Evolutionary conservation across 2,329 filamentous ascomycete species (phyloP).

Genomic region (Magnaporthiopsis incrustans): DNA sequence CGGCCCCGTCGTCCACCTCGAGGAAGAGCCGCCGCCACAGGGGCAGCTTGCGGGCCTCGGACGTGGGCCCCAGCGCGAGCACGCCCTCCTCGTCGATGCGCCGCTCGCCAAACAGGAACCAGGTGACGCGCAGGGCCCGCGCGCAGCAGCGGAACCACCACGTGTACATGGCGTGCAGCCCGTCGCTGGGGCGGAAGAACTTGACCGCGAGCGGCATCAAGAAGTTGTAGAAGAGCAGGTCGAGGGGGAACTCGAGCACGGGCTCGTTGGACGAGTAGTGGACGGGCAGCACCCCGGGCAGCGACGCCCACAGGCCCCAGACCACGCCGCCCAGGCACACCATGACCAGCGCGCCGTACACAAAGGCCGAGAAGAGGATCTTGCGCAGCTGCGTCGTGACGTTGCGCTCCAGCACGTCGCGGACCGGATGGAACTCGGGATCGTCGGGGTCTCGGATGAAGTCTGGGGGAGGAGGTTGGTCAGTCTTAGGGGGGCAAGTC

Average conservation of each 20-base stretch:
- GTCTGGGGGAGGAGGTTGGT: slow-evolving; percentile 38
- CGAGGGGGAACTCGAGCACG: slow-evolving; percentile 87
- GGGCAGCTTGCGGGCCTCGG: slow-evolving; percentile 23
- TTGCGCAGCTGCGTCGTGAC: slow-evolving; percentile 90
- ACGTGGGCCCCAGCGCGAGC: slow-evolving; percentile 36
- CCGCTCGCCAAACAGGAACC: slow-evolving; percentile 87
- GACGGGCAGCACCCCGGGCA: slow-evolving; percentile 72
- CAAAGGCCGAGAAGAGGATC: slow-evolving; percentile 90
- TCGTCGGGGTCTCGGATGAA: slow-evolving; percentile 98
- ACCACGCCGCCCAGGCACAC: slow-evolving; percentile 92
- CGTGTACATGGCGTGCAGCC: slow-evolving; percentile 74
- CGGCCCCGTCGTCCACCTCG: slow-evolving; percentile 31
- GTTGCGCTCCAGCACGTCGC: slow-evolving; percentile 89
- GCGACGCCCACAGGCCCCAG: slow-evolving; percentile 69
- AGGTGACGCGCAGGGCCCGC: slow-evolving; percentile 68
- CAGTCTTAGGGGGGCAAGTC: no score
- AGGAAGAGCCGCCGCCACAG: slow-evolving; percentile 37
- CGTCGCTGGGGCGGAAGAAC: slow-evolving; percentile 78
- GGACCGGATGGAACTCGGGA: slow-evolving; percentile 94
- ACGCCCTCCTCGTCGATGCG: slow-evolving; percentile 73
- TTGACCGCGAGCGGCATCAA: slow-evolving; percentile 81
- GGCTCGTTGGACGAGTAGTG: slow-evolving; percentile 91
- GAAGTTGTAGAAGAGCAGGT: slow-evolving; percentile 95
- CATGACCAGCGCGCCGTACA: slow-evolving; percentile 89
- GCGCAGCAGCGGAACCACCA: slow-evolving; percentile 97